These are phyloP conservation scores for Phyllosticta capitalensis DNA, from an alignment of 2,329 filamentous ascomycete species.

Conservation along the genomic window DNA sequence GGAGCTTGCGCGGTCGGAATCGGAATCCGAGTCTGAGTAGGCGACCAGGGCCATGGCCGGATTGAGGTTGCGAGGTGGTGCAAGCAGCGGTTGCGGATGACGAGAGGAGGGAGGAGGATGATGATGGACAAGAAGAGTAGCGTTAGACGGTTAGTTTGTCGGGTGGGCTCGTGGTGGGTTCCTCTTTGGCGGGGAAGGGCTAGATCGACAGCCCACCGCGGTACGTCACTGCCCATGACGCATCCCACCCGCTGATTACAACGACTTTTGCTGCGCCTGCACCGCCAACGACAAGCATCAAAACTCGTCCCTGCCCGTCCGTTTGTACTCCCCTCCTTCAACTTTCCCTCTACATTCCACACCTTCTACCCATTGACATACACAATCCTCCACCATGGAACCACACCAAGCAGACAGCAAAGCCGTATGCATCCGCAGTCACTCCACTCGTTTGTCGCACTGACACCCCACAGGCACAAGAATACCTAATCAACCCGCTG, in stretches of 20 bases:
- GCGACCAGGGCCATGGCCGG: conserved; percentile 45
- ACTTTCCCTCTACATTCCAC: not conserved
- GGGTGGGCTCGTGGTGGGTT: too few relatives aligned
- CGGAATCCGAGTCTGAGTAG: conserved; percentile 42
- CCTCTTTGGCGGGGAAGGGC: too few relatives aligned
- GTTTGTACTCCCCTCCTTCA: not conserved
- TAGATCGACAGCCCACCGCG: not conserved
- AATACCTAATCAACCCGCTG: conserved; percentile 61
- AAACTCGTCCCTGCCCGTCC: not conserved
- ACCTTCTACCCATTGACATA: not conserved
- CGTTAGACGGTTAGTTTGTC: too few relatives aligned
- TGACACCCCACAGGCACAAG: conserved; percentile 43
- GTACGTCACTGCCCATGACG: not conserved
- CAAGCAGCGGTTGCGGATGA: not conserved
- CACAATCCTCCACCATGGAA: conserved; percentile 3
- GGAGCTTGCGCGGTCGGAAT: not conserved
- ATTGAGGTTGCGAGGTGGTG: not conserved
- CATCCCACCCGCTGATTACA: not conserved
- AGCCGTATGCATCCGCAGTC: conserved; percentile 4
- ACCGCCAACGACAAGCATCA: not conserved
- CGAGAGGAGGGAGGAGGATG: not conserved
- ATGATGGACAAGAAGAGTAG: too few relatives aligned
- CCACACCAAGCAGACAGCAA: conserved; percentile 4
- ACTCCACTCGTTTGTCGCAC: not conserved
- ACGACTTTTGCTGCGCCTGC: not conserved